Conservation (phyloP, 2,329 filamentous ascomycete species). For the Leptographium wingfieldii region DNA sequence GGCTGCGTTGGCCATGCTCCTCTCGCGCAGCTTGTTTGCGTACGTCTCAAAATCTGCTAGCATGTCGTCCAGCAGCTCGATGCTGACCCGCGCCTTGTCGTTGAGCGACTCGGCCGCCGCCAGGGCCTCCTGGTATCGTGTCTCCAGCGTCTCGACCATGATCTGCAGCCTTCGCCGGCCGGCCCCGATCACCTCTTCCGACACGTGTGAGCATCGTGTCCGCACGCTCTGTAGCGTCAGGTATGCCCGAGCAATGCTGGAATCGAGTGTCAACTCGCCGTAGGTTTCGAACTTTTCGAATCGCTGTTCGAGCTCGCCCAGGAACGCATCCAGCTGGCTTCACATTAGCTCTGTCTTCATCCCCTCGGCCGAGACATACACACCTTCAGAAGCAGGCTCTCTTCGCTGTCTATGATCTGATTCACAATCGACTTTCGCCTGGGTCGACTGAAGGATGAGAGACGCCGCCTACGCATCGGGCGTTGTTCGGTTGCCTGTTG, state of each 20-base stretch:
- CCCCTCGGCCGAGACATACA: neutral
- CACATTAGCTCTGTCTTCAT: neutral
- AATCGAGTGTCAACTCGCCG: slow-evolving; percentile 70
- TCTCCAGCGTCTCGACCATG: slow-evolving; percentile 85
- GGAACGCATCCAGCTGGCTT: slow-evolving; percentile 59
- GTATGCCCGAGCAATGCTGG: slow-evolving; percentile 74
- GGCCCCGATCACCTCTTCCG: slow-evolving; percentile 78
- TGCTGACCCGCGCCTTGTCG: slow-evolving; percentile 79
- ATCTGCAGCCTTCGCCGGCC: slow-evolving; percentile 74
- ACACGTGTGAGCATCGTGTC: slow-evolving; percentile 77
- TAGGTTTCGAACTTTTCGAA: slow-evolving; percentile 84
- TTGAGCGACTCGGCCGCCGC: slow-evolving; percentile 76
- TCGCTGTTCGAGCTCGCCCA: slow-evolving; percentile 74
- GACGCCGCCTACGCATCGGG: slow-evolving; percentile 30
- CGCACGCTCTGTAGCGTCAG: slow-evolving; percentile 76
- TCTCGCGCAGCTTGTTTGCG: slow-evolving; percentile 67
- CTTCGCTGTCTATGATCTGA: slow-evolving; percentile 50
- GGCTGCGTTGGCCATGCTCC: slow-evolving; percentile 53
- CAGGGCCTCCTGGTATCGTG: slow-evolving; percentile 74
- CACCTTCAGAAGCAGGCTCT: slow-evolving; percentile 46
- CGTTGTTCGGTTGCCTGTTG: slow-evolving; percentile 23
- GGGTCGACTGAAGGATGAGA: slow-evolving; percentile 42
- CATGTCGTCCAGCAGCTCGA: slow-evolving; percentile 76
- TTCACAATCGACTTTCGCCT: slow-evolving; percentile 46
- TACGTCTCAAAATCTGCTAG: slow-evolving; percentile 74